phyloP scores from a whole-genome alignment of 495 filamentous ascomycete genomes.

The Halenospora varia region DNA sequence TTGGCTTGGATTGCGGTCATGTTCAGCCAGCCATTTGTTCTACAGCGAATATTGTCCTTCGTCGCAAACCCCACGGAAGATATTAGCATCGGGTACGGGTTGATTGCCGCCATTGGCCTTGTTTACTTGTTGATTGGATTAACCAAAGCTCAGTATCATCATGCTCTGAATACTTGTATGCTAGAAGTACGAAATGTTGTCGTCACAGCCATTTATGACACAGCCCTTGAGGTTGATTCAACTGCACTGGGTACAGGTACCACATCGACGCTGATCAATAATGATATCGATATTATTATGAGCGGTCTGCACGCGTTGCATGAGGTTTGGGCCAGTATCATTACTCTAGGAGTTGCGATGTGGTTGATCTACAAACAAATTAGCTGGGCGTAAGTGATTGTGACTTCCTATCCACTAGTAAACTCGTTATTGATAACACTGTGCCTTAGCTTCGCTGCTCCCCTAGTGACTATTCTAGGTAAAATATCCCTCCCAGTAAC shows the following conservation, averaged over 20 bases:
- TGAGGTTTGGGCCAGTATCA: constrained; percentile 14
- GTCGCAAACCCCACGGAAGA: constrained; percentile 1
- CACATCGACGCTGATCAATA: not conserved
- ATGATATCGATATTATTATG: not conserved
- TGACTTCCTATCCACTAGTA: constrained; percentile 1
- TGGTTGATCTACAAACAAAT: constrained; percentile 5
- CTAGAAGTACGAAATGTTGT: constrained; percentile 52
- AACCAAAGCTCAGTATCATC: not conserved
- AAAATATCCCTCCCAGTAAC: no score
- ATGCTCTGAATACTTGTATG: constrained; percentile 46
- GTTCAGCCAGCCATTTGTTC: constrained; percentile 60
- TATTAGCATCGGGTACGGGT: constrained; percentile 44
- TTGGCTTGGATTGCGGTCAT: constrained; percentile 46
- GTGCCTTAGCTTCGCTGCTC: no score
- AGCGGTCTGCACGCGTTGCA: not conserved
- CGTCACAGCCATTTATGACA: constrained; percentile 45
- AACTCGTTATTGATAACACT: no score
- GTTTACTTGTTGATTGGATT: constrained; percentile 59
- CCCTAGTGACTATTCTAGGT: no score
- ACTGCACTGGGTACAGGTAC: constrained; percentile 36
- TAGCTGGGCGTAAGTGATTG: not conserved
- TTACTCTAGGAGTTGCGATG: constrained; percentile 4
- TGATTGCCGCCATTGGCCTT: constrained; percentile 60
- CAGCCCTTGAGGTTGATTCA: constrained; percentile 38
- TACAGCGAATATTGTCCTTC: constrained; percentile 30